A percentile compares a stretch with the other conserved stretches of the same genome.
Evolutionary conservation across 352 stramenopile species (phyloP).

Genomic region (Phytophthora fragariaefolia): DNA sequence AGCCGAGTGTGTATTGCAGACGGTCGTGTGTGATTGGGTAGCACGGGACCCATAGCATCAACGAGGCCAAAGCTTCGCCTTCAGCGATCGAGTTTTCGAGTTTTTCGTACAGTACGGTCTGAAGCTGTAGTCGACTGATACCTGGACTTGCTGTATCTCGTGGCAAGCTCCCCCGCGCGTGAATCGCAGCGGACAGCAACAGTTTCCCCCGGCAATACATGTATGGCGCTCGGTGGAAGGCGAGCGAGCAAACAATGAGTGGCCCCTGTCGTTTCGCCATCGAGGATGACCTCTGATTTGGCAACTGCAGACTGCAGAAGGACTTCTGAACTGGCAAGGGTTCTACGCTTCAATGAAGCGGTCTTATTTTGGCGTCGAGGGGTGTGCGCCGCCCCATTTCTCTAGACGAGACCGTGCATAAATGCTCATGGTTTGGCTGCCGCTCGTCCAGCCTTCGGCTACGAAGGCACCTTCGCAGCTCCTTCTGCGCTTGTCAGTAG

Average conservation of each 20-base stretch:
- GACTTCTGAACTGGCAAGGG: neutral
- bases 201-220: no score
- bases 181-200: neutral
- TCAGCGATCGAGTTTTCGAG: neutral
- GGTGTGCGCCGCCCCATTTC: slow-evolving; percentile 11
- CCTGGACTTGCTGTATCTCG: no score
- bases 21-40: neutral
- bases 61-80: neutral
- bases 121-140: neutral
- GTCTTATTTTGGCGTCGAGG: neutral
- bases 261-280: slow-evolving; percentile 1
- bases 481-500: neutral
- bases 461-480: neutral
- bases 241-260: neutral
- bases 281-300: slow-evolving; percentile 1
- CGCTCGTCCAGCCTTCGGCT: neutral
- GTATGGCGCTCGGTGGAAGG: neutral
- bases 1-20: neutral
- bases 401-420: slow-evolving; percentile 21
- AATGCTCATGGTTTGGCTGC: slow-evolving; percentile 3
- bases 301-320: neutral
- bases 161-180: neutral
- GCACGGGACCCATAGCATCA: neutral
- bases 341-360: neutral
- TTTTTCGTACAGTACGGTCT: no score